Evolutionary conservation across 2,329 filamentous ascomycete genomes (phyloP), one percentile per base, ranked within the genome.

Genomic region (Aspergillus pseudoviridinutans): DNA sequence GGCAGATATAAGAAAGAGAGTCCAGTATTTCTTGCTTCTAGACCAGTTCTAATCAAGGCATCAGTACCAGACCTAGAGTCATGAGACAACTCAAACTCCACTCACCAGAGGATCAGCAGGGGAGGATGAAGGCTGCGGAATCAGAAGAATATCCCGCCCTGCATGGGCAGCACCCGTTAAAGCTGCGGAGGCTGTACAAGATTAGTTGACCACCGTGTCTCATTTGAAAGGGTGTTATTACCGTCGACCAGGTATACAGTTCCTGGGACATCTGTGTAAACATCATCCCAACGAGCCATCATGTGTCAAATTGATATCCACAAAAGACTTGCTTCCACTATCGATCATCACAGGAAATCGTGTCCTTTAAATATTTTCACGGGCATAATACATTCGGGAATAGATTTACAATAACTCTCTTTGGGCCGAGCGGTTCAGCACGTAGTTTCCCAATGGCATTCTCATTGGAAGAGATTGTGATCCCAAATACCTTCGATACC

Each of bases 11-110:
- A 78, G 58, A 55, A 75, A 73, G 1, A 77, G 66, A 10, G 73
- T 71, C 61, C 73, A 78, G 58, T 71, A 69, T 49, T 77, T 78
- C 59, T 77, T 76, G 52, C 58, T 64, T 47, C 56, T 65, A 10
- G 68, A 55, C 74, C 74, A 76, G 28, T 72, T 70, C 68, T 70
- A 35, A 2, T 1, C 1, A 3, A 17, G 10, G 14, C 17, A 3
- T 49, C 28, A 55, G 46, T 8, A 20, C 7, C 6, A 24, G 29
- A 28, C 7, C 12, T 50, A 52, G 1, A 2, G 25, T 1, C 1
- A 10, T 17, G 14, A 9, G 35, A 35, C 32, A 1, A 17, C 12
- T 17, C 32, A 35, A 35, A 35, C 32, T 10, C 32, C 44, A 2
- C 54, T 53, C 59, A 68, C 67, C 38, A 74, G 44, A 29, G 71